A percentile compares a stretch with the other conserved stretches of the same genome.
Evolutionary conservation across 1,284 basidiomycete genomes (phyloP).

Genomic region (Malassezia arunalokei): DNA sequence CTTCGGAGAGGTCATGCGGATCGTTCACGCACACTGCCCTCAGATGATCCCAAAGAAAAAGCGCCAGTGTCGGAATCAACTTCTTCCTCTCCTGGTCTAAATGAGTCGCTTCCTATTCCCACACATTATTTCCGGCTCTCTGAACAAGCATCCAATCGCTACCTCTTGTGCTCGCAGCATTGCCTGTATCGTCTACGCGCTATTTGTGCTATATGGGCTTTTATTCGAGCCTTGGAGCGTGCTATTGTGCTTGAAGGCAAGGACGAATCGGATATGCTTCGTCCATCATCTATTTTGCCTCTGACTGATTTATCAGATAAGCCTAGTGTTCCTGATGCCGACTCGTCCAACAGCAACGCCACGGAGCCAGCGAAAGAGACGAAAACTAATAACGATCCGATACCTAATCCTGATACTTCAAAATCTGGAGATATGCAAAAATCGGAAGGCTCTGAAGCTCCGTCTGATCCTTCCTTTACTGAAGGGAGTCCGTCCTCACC

Average conservation of each 20-base stretch:
- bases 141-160: slow-evolving; percentile 29
- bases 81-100: not conserved
- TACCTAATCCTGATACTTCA: too few relatives aligned
- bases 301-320: not conserved
- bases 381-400: too few relatives aligned
- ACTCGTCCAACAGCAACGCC: too few relatives aligned
- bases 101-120: slow-evolving; percentile 24
- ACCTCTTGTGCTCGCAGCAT: slow-evolving; percentile 41
- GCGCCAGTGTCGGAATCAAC: not conserved
- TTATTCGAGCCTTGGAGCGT: slow-evolving; percentile 38
- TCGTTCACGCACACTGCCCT: not conserved
- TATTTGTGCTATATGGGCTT: slow-evolving; percentile 42
- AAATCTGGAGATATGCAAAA: too few relatives aligned
- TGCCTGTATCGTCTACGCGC: slow-evolving; percentile 35
- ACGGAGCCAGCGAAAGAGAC: too few relatives aligned
- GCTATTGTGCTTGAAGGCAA: slow-evolving; percentile 43
- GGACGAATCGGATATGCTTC: slow-evolving; percentile 21
- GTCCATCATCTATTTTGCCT: slow-evolving; percentile 1
- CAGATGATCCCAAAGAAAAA: not conserved
- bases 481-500: too few relatives aligned
- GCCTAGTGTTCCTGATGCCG: too few relatives aligned
- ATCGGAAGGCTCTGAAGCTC: too few relatives aligned
- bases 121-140: slow-evolving; percentile 43
- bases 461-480: too few relatives aligned
- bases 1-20: slow-evolving; percentile 6